These are phyloP conservation scores for Rutidosis leptorrhynchoides DNA, from an alignment of 129 eudicot genomes.

Conservation along the genomic window DNA sequence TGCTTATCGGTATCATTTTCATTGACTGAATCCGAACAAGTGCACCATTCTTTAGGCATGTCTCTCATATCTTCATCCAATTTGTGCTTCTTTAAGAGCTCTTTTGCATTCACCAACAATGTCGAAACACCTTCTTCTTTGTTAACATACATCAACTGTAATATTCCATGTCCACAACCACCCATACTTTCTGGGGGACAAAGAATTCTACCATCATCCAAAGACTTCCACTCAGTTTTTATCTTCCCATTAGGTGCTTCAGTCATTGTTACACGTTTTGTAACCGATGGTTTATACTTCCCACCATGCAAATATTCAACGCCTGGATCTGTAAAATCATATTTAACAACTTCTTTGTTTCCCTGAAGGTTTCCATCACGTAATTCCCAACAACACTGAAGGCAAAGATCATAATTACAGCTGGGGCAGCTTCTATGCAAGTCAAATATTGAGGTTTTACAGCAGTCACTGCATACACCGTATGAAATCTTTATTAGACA, in stretches of 20 bases:
- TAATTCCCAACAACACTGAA: conserved; percentile 70
- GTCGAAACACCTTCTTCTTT: conserved; percentile 28
- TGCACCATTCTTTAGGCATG: conserved; percentile 34
- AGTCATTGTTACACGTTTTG: neutral
- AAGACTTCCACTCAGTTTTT: conserved; percentile 53
- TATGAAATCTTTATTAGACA: neutral
- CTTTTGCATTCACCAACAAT: conserved; percentile 45
- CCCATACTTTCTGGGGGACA: conserved; percentile 58
- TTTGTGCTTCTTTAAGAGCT: conserved; percentile 25
- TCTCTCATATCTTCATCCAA: conserved; percentile 22
- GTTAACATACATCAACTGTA: conserved; percentile 40
- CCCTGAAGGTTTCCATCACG: conserved; percentile 53
- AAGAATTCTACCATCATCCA: conserved; percentile 55
- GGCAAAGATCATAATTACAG: conserved; percentile 69
- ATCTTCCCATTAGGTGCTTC: conserved; percentile 7
- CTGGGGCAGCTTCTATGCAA: conserved; percentile 60
- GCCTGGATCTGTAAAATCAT: conserved; percentile 34
- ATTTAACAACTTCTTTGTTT: conserved; percentile 37
- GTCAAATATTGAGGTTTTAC: conserved; percentile 67
- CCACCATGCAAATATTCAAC: conserved; percentile 47
- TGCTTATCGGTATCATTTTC: conserved; percentile 19
- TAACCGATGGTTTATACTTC: neutral
- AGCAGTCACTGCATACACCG: conserved; percentile 59
- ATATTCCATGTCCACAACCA: conserved; percentile 56
- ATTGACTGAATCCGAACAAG: conserved; percentile 31